Base-by-base conservation (phyloP, 306 rosid genomes). In the Cicer cuneatum region DNA sequence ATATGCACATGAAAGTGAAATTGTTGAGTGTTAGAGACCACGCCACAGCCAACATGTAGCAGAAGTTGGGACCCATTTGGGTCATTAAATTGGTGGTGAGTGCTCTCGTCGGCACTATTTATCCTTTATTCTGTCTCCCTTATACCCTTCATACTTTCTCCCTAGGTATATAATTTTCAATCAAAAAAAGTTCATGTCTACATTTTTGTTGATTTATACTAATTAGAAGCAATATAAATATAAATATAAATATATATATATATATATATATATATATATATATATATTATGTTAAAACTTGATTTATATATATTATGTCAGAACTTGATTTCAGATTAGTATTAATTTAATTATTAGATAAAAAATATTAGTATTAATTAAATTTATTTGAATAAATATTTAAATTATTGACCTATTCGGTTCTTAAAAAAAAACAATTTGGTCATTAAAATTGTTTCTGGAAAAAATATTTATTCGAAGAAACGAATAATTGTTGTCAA, bases 71-170 rank as follows among this genome's bases (percentile, higher is more conserved):
- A 69, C 78, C 87, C 82, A 40, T 2, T 37, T 42, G 33, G 7
- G 41, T 53, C 41, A 41, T 54, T 71, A 51, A 13, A 41, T 24
- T 75, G 39, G 65, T 45, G 71, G 16, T 11, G 70, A 59, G 83
- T 80, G 90, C 85, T 42, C 0, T 13, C 0, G 78, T 76, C 83
- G 86, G 85, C 73, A 69, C 87, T 85, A 82, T 79, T 16, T 12
- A 78, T 51, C 70, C 46, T 29, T 75, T 74, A 7, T 47, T 76
- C 46, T 82, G 87, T 83, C 88, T 58, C 94, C 87, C 73, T 80
- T 74, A 18, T 75, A 65, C 82, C 86, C 80, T 75, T 75, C 91
- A 43, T 59, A 38, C 82, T 78, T 57, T 76, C 63, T 39, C 63
- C 16, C 60, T 16, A n/a, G 6, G 38, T 33, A 24, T 60, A 12